Evolutionary conservation across 148 eudicot genomes (phyloP).

Genomic region (Rhododendron ferrugineum): DNA sequence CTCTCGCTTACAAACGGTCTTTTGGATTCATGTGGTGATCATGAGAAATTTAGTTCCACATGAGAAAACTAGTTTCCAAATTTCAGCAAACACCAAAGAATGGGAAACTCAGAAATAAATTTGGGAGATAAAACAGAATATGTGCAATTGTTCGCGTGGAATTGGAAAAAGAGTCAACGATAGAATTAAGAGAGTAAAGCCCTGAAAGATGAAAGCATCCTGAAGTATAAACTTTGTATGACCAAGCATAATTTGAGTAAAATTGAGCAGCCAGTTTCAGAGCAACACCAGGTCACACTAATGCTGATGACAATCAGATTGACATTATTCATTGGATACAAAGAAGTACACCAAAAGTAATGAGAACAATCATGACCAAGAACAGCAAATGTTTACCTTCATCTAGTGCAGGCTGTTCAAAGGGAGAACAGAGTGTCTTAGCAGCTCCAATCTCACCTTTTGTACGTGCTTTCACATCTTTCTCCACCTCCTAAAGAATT

Average conservation of each 20-base stretch:
- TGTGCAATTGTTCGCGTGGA: neutral
- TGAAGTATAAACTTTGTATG: neutral
- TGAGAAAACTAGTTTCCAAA: neutral
- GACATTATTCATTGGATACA: neutral
- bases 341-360: neutral
- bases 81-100: neutral
- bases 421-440: slow-evolving; percentile 86
- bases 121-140: neutral
- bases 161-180: neutral
- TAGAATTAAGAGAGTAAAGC: neutral
- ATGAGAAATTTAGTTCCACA: neutral
- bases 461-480: slow-evolving; percentile 82
- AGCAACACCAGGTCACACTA: neutral
- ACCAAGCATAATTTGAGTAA: neutral
- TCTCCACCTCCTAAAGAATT: slow-evolving; percentile 76
- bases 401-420: slow-evolving; percentile 81
- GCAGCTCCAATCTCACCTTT: slow-evolving; percentile 97
- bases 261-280: neutral
- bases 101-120: neutral
- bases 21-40: neutral
- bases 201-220: neutral
- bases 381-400: slow-evolving; percentile 49
- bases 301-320: neutral
- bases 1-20: neutral
- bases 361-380: neutral